Conservation (phyloP, 2,329 filamentous ascomycete genomes). For the Domatiomyces globalis region DNA sequence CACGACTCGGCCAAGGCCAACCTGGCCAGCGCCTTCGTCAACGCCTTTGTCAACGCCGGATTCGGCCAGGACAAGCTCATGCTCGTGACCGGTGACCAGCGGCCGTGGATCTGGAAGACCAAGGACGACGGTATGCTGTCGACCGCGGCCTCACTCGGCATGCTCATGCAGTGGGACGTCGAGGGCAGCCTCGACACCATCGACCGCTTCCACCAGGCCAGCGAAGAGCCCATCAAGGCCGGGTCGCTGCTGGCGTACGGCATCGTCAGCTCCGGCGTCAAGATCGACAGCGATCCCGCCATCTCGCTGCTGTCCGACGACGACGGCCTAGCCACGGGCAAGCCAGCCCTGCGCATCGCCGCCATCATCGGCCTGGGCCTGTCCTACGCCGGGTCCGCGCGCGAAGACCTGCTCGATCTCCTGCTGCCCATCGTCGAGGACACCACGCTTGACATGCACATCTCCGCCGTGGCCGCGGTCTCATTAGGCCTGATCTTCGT, state of each 20-base stretch:
- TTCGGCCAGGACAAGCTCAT: conserved; percentile 97
- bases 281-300: conserved; percentile 77
- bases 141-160: conserved; percentile 83
- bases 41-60: conserved; percentile 90
- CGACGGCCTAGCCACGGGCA: conserved; percentile 66
- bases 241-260: conserved; percentile 87
- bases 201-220: conserved; percentile 79
- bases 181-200: conserved; percentile 86
- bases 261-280: conserved; percentile 87
- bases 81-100: conserved; percentile 76
- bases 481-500: conserved; percentile 84
- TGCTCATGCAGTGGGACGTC: conserved; percentile 84
- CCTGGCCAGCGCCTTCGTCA: conserved; percentile 87
- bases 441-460: conserved; percentile 76
- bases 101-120: conserved; percentile 97
- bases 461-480: conserved; percentile 89
- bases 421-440: conserved; percentile 80
- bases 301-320: conserved; percentile 70
- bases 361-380: conserved; percentile 93
- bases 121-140: conserved; percentile 98
- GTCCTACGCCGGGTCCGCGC: conserved; percentile 87
- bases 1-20: conserved; percentile 85
- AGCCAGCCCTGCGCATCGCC: conserved; percentile 61
- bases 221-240: conserved; percentile 73
- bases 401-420: conserved; percentile 70